Conservation (phyloP, 306 rosid genomes). For the Cyamopsis tetragonoloba region DNA sequence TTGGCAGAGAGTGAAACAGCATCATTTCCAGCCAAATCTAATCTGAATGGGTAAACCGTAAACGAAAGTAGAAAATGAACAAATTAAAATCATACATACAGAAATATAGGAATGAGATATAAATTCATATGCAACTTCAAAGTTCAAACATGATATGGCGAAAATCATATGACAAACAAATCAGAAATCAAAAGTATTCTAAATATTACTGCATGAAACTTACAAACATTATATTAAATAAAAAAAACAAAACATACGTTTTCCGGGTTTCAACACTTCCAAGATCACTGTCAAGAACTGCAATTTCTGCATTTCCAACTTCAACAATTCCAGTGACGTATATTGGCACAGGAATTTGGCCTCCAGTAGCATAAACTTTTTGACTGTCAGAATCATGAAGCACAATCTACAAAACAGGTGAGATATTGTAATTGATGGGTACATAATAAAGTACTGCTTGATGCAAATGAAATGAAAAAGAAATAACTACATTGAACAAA, state of each 20-base stretch:
- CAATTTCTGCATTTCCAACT: conserved; percentile 71
- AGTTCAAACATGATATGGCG: not conserved
- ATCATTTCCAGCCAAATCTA: conserved; percentile 72
- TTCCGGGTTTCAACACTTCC: conserved; percentile 86
- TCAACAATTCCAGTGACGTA: conserved; percentile 65
- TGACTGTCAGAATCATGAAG: conserved; percentile 55
- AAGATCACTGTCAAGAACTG: conserved; percentile 82
- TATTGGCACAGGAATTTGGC: conserved; percentile 71
- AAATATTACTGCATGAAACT: not conserved
- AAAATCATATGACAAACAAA: conserved; percentile 11
- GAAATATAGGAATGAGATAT: too few relatives aligned
- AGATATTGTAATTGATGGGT: conserved; percentile 16
- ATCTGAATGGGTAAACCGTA: conserved; percentile 40
- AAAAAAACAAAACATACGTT: conserved; percentile 47
- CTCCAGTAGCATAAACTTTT: conserved; percentile 70
- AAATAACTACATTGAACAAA: conserved; percentile 7
- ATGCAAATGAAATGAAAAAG: conserved; percentile 21
- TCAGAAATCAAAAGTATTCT: conserved; percentile 4
- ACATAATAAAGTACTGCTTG: conserved; percentile 6
- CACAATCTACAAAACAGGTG: conserved; percentile 44
- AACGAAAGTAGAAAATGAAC: conserved; percentile 16
- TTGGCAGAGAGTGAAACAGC: conserved; percentile 70
- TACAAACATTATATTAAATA: not conserved
- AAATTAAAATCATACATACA: conserved; percentile 17
- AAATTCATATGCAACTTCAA: not conserved